Percentiles rank a stretch among this genome's conserved stretches.
phyloP scores from a whole-genome alignment of 495 filamentous ascomycete species.

The Daldinia decipiens region DNA sequence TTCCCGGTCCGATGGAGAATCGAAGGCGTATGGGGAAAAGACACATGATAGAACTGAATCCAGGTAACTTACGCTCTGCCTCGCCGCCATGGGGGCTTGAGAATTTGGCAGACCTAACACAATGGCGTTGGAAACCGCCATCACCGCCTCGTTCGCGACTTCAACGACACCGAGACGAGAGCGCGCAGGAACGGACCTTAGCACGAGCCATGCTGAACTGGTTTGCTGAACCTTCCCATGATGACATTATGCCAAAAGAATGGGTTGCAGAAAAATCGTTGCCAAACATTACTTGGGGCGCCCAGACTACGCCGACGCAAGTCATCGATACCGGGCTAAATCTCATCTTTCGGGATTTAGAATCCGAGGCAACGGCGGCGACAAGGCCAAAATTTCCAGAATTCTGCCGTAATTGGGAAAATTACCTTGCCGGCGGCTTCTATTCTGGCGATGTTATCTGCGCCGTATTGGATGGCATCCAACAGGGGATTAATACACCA shows the following conservation, averaged over 20 bases:
- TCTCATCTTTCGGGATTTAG: constrained; percentile 23
- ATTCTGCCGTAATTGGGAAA: constrained; percentile 41
- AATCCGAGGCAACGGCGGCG: background rate
- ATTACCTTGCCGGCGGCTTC: constrained; percentile 15
- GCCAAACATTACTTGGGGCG: constrained; percentile 18
- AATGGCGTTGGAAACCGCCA: constrained; percentile 63
- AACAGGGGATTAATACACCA: constrained; percentile 10
- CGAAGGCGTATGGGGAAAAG: constrained; percentile 63
- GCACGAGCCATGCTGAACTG: constrained; percentile 3
- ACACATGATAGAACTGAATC: constrained; percentile 57
- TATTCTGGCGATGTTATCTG: constrained; percentile 29
- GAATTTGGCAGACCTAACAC: constrained; percentile 51
- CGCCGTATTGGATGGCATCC: constrained; percentile 38
- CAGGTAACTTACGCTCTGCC: constrained; percentile 48
- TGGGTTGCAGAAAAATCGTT: background rate
- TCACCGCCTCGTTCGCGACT: constrained; percentile 24
- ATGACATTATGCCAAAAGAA: too few species aligned
- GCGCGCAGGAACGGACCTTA: background rate
- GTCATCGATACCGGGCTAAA: constrained; percentile 29
- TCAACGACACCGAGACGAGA: constrained; percentile 6
- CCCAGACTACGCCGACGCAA: constrained; percentile 16
- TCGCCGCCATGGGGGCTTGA: constrained; percentile 55
- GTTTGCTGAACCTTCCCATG: background rate
- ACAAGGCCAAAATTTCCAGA: constrained; percentile 17
- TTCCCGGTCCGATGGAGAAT: constrained; percentile 63